Evolutionary conservation across 1,284 basidiomycete species (phyloP).

Genomic region (Cryptococcus sp.): DNA sequence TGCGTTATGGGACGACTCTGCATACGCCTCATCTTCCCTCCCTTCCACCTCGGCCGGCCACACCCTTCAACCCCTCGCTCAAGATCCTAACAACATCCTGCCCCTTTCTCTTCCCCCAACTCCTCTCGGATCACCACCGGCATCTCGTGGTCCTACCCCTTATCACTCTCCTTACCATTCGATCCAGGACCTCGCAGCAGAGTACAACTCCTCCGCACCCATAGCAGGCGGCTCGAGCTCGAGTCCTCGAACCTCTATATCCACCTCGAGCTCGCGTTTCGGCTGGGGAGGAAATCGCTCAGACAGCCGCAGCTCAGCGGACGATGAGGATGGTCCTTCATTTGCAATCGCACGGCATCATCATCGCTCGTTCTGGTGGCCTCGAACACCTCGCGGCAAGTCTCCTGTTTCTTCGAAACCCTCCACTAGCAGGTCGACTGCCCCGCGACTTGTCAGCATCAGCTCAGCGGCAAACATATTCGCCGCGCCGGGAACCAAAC

Average conservation of each 20-base stretch:
- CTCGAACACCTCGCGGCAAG: not conserved
- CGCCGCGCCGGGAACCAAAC: slow-evolving; percentile 25
- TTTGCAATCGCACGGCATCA: slow-evolving; percentile 1
- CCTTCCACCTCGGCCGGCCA: slow-evolving; percentile 4
- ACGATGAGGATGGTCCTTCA: slow-evolving; percentile 21
- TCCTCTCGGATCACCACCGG: slow-evolving; percentile 23
- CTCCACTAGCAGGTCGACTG: not conserved
- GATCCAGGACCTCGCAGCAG: slow-evolving; percentile 19
- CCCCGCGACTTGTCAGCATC: slow-evolving; percentile 12
- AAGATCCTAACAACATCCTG: slow-evolving; percentile 33
- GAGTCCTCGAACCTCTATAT: slow-evolving; percentile 32
- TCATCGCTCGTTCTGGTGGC: slow-evolving; percentile 24
- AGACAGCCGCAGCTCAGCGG: slow-evolving; percentile 24
- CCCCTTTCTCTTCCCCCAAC: slow-evolving; percentile 30
- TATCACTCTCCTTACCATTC: slow-evolving; percentile 26
- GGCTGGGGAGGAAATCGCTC: slow-evolving; percentile 11
- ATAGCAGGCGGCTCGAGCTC: slow-evolving; percentile 14
- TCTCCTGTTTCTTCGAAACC: not conserved
- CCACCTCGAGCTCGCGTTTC: slow-evolving; percentile 29
- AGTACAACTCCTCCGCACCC: slow-evolving; percentile 16
- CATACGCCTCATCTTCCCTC: slow-evolving; percentile 4
- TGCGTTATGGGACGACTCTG: too few species aligned
- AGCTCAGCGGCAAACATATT: slow-evolving; percentile 1
- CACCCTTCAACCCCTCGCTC: slow-evolving; percentile 22
- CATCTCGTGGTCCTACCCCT: slow-evolving; percentile 21